A percentile compares a stretch with the other conserved stretches of the same genome.
Evolutionary conservation across 2,329 filamentous ascomycete genomes (phyloP).

Genomic region (Alternaria gansuensis): DNA sequence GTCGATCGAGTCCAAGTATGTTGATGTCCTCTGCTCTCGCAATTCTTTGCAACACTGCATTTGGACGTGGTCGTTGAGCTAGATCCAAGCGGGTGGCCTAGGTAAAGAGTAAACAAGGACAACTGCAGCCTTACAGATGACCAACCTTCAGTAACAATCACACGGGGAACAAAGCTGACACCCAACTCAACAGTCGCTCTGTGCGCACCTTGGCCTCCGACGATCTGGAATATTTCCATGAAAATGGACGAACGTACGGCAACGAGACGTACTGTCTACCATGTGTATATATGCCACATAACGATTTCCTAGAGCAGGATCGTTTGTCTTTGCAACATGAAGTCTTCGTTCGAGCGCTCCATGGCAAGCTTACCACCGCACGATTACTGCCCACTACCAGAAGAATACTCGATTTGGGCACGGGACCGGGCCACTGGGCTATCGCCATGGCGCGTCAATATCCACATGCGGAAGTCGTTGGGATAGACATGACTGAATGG

Average conservation of each 20-base stretch:
- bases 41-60: conserved; percentile 4
- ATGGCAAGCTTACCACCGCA: conserved; percentile 51
- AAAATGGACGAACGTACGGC: conserved; percentile 69
- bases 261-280: conserved; percentile 72
- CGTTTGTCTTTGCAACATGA: conserved; percentile 70
- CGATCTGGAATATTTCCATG: conserved; percentile 65
- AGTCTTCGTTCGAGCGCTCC: conserved; percentile 61
- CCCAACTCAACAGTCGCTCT: conserved; percentile 38
- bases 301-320: conserved; percentile 69
- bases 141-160: not conserved
- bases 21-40: conserved; percentile 13
- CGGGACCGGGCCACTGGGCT: conserved; percentile 62
- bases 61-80: not conserved
- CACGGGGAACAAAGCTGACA: conserved; percentile 13
- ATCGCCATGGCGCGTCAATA: conserved; percentile 57
- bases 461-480: conserved; percentile 59
- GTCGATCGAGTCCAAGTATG: conserved; percentile 49
- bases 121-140: conserved; percentile 2
- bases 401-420: conserved; percentile 56
- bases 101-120: not conserved
- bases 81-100: not conserved
- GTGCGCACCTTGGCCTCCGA: conserved; percentile 55
- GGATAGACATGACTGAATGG: conserved; percentile 60
- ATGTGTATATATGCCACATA: conserved; percentile 52
- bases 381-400: conserved; percentile 35